A percentile compares a stretch with the other conserved stretches of the same genome.
Conservation (phyloP, 768 basidiomycete genomes). For the Guyanaporus albipodus region DNA sequence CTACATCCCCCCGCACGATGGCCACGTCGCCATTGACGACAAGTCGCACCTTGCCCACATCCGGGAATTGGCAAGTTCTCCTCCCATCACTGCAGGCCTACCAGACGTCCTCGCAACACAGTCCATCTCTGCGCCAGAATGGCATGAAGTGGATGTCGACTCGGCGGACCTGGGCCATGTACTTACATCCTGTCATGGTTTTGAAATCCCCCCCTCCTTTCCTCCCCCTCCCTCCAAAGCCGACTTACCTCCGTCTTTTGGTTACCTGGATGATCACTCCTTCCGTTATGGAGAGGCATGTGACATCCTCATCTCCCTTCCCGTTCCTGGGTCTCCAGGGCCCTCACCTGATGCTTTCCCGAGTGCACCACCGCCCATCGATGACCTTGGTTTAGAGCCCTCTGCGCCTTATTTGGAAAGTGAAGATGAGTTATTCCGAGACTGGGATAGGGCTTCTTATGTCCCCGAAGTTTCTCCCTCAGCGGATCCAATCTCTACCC, state of each 20-base stretch:
- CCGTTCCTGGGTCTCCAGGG: conserved; percentile 39
- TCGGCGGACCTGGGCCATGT: conserved; percentile 19
- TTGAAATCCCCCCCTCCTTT: conserved; percentile 19
- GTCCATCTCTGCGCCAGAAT: conserved; percentile 47
- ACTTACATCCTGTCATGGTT: conserved; percentile 7
- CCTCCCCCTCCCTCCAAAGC: conserved; percentile 38
- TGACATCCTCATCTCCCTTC: conserved; percentile 32
- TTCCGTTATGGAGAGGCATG: conserved; percentile 34
- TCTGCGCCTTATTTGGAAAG: conserved; percentile 42
- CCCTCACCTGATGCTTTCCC: conserved; percentile 42
- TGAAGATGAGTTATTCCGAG: conserved; percentile 18
- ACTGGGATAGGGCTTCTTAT: conserved; percentile 18
- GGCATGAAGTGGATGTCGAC: conserved; percentile 48
- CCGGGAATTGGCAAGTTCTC: conserved; percentile 49
- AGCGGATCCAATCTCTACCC: conserved; percentile 4
- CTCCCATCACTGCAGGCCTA: conserved; percentile 31
- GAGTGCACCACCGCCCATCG: conserved; percentile 34
- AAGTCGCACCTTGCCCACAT: conserved; percentile 54
- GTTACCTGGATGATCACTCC: conserved; percentile 33
- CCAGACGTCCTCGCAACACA: conserved; percentile 13
- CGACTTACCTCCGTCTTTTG: conserved; percentile 37
- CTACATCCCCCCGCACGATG: conserved; percentile 35
- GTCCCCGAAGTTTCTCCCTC: background rate
- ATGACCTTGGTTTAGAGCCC: conserved; percentile 34
- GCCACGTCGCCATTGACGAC: conserved; percentile 67